Conservation (phyloP, 2,329 filamentous ascomycete species). For the Neofusicoccum parvum region DNA sequence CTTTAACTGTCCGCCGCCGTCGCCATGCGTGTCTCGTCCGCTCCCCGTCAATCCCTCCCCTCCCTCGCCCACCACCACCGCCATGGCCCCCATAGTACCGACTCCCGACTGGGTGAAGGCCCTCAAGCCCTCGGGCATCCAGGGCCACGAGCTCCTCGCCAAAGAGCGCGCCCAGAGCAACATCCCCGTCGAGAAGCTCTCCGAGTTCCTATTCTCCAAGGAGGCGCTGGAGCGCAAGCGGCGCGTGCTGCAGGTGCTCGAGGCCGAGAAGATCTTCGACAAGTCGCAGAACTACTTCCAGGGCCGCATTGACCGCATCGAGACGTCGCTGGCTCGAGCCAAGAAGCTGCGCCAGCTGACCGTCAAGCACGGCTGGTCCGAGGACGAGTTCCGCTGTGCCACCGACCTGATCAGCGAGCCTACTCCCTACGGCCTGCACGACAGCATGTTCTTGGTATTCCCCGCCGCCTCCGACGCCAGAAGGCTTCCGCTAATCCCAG, state of each 20-base stretch:
- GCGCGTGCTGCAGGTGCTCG: constrained; percentile 64
- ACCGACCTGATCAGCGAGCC: constrained; percentile 73
- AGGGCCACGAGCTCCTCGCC: constrained; percentile 69
- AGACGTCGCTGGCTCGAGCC: constrained; percentile 68
- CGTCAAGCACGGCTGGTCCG: constrained; percentile 66
- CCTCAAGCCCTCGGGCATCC: constrained; percentile 66
- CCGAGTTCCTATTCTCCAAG: constrained; percentile 69
- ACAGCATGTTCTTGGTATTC: constrained; percentile 66
- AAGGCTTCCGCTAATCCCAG: not conserved
- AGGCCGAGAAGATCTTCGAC: constrained; percentile 71
- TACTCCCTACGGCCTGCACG: constrained; percentile 73
- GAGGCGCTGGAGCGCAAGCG: constrained; percentile 63
- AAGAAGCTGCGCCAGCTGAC: constrained; percentile 71
- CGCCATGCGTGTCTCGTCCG: not conserved
- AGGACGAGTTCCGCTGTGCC: constrained; percentile 65
- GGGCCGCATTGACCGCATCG: constrained; percentile 68
- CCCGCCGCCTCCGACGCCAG: constrained; percentile 11
- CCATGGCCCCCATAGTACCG: constrained; percentile 24
- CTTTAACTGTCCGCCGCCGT: constrained; percentile 7
- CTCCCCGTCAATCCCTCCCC: not conserved
- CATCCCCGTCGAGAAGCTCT: constrained; percentile 67
- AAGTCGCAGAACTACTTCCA: constrained; percentile 78
- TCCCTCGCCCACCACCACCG: not conserved
- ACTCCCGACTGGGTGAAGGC: constrained; percentile 67
- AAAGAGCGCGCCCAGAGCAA: constrained; percentile 69